A percentile compares a stretch with the other conserved stretches of the same genome.
phyloP scores from a whole-genome alignment of 2,329 filamentous ascomycete species.

The Pseudogymnoascus sp. region DNA sequence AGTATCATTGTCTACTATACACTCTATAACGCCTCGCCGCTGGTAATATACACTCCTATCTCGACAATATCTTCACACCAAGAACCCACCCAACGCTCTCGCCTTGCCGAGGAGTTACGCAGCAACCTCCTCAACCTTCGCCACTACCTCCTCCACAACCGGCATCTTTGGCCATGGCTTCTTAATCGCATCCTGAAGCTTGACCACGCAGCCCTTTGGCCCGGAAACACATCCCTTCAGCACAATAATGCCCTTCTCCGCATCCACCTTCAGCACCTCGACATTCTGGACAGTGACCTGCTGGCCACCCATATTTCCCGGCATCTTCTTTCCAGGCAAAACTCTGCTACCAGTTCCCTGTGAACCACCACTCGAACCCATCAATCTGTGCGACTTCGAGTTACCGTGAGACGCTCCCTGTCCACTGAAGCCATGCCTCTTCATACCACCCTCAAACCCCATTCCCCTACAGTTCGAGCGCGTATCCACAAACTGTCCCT shows the following conservation, averaged over 20 bases:
- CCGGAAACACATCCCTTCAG: conserved; percentile 83
- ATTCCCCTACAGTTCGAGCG: conserved; percentile 74
- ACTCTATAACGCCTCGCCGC: conserved; percentile 13
- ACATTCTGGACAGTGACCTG: conserved; percentile 87
- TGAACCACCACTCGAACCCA: conserved; percentile 82
- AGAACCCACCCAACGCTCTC: neutral
- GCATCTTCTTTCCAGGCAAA: conserved; percentile 94
- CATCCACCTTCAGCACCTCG: conserved; percentile 80
- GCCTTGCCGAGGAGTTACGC: conserved; percentile 16
- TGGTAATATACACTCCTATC: conserved; percentile 12
- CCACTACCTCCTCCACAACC: conserved; percentile 43
- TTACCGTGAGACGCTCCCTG: conserved; percentile 93
- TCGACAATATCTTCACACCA: conserved; percentile 12
- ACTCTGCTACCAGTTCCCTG: conserved; percentile 92
- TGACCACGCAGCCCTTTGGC: conserved; percentile 78
- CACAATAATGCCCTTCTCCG: conserved; percentile 78
- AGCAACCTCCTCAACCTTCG: conserved; percentile 36
- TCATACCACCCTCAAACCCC: conserved; percentile 97
- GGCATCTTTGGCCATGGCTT: conserved; percentile 64
- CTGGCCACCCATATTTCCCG: conserved; percentile 88
- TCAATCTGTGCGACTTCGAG: conserved; percentile 85
- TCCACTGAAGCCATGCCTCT: conserved; percentile 82
- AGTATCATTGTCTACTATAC: conserved; percentile 13
- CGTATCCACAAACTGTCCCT: conserved; percentile 86
- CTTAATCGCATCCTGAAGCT: conserved; percentile 85